phyloP scores from a whole-genome alignment of 2,329 filamentous ascomycete species.

The Diaporthe aspalathi region DNA sequence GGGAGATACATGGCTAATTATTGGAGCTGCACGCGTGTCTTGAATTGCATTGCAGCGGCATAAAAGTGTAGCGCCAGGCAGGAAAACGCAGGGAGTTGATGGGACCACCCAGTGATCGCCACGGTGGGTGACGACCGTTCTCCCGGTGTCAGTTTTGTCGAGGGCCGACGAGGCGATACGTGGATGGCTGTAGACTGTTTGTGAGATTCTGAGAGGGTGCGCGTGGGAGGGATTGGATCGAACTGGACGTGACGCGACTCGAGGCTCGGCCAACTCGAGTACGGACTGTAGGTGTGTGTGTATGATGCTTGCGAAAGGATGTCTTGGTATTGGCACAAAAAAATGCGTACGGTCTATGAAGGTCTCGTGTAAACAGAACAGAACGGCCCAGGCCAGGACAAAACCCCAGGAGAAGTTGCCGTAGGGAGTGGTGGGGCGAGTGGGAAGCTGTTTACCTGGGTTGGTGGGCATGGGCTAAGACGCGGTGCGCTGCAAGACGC shows the following conservation, averaged over 20 bases:
- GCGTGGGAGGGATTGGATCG: slow-evolving; percentile 33
- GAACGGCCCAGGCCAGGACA: neutral
- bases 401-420: neutral
- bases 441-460: slow-evolving; percentile 20
- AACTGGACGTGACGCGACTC: slow-evolving; percentile 36
- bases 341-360: slow-evolving; percentile 5
- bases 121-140: neutral
- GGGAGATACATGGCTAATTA: slow-evolving; percentile 86
- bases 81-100: neutral
- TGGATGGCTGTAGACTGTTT: neutral
- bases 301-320: slow-evolving; percentile 35
- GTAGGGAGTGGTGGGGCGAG: slow-evolving; percentile 8
- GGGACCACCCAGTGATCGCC: neutral
- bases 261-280: neutral
- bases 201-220: slow-evolving; percentile 8
- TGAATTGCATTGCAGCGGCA: slow-evolving; percentile 48
- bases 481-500: slow-evolving; percentile 22
- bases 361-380: slow-evolving; percentile 2
- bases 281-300: neutral
- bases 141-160: neutral
- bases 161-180: neutral
- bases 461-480: slow-evolving; percentile 16
- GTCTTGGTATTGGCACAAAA: slow-evolving; percentile 4
- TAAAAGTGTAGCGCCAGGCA: slow-evolving; percentile 41
- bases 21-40: slow-evolving; percentile 48